phyloP scores from a whole-genome alignment of 2,329 filamentous ascomycete genomes.

The Westerdykella aurantiaca region DNA sequence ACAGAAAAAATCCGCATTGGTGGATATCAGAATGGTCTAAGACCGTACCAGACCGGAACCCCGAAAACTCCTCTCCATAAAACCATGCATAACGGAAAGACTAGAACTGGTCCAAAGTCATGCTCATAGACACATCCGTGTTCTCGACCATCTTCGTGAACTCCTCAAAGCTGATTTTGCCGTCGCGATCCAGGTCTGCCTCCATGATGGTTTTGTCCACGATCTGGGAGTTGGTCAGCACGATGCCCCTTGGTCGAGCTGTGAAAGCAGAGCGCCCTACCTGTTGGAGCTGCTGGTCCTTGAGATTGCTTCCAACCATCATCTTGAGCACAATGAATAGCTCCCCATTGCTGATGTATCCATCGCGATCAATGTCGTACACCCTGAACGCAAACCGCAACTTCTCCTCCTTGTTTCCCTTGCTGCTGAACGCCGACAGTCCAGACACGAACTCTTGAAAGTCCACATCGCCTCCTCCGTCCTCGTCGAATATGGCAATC shows the following conservation, averaged over 20 bases:
- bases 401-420: conserved; percentile 99
- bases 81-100: conserved; percentile 11
- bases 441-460: conserved; percentile 98
- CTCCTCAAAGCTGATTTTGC: conserved; percentile 98
- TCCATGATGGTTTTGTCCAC: conserved; percentile 99
- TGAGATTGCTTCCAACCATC: conserved; percentile 99
- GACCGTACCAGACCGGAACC: conserved; percentile 19
- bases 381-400: conserved; percentile 97
- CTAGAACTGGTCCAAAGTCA: conserved; percentile 56
- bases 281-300: conserved; percentile 97
- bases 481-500: conserved; percentile 99
- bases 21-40: conserved; percentile 22
- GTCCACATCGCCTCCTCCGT: conserved; percentile 94
- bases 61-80: conserved; percentile 31
- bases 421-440: conserved; percentile 90
- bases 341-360: conserved; percentile 97
- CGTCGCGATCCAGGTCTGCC: conserved; percentile 89
- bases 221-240: conserved; percentile 52
- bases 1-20: conserved; percentile 9
- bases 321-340: conserved; percentile 99
- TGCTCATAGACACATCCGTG: conserved; percentile 66
- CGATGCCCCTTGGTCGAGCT: not conserved
- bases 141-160: conserved; percentile 99
- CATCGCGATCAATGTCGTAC: conserved; percentile 98
- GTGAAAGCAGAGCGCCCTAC: conserved; percentile 22